These are phyloP conservation scores for Inga oerstediana DNA, from an alignment of 306 rosid genomes.

Conservation along the genomic window DNA sequence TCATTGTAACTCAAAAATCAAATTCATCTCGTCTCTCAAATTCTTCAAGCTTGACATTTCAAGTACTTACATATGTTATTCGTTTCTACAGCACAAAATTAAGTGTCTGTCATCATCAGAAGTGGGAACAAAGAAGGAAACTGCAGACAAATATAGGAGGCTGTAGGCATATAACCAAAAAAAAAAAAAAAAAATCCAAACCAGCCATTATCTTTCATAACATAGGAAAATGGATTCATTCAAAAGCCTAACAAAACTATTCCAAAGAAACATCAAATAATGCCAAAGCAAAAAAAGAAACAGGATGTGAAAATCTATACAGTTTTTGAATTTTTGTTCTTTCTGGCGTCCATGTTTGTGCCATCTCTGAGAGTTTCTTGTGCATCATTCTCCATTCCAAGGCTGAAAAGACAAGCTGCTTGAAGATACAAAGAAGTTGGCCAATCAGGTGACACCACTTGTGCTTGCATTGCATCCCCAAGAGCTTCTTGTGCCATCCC, in stretches of 20 bases:
- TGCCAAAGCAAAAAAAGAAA: background rate
- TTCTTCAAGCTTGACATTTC: background rate
- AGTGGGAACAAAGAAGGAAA: background rate
- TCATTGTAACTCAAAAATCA: background rate
- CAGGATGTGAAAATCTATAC: constrained; percentile 42
- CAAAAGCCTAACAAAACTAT: constrained; percentile 35
- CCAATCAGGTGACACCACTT: constrained; percentile 91
- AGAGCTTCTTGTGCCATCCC: constrained; percentile 77
- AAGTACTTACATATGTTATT: background rate
- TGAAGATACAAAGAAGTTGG: constrained; percentile 89
- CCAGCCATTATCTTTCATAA: constrained; percentile 31
- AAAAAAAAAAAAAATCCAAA: background rate
- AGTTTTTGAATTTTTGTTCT: constrained; percentile 48
- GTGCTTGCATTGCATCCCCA: constrained; percentile 98
- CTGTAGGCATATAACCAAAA: background rate
- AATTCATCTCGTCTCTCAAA: background rate
- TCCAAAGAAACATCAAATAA: constrained; percentile 30
- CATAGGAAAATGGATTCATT: constrained; percentile 19
- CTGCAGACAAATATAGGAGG: constrained; percentile 15
- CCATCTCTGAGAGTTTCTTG: constrained; percentile 90
- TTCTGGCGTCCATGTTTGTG: constrained; percentile 83
- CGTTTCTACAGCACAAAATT: background rate
- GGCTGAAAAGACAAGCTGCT: constrained; percentile 85
- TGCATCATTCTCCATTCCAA: constrained; percentile 92
- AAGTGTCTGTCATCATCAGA: background rate